Conservation (phyloP, 768 basidiomycete species). For the Lactarius evosmus region DNA sequence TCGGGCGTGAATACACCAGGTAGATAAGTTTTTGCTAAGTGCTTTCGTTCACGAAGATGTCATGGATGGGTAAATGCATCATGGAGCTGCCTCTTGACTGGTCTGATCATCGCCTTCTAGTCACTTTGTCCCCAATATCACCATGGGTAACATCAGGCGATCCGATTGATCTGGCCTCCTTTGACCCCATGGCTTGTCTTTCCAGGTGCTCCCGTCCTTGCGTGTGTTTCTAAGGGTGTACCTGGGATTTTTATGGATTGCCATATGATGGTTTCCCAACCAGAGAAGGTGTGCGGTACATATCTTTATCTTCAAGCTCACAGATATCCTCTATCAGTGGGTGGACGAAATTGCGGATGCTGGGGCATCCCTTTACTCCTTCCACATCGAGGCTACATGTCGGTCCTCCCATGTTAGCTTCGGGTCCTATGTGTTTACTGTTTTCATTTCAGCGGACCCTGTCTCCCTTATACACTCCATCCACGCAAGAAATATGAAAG, state of each 20-base stretch:
- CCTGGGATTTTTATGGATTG: constrained; percentile 99
- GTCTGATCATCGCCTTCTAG: constrained; percentile 40
- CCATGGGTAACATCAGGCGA: constrained; percentile 63
- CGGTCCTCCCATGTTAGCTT: constrained; percentile 33
- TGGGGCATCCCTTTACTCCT: constrained; percentile 92
- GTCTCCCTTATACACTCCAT: constrained; percentile 76
- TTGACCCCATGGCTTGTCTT: constrained; percentile 12
- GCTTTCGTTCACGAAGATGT: constrained; percentile 57
- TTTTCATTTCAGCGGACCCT: constrained; percentile 53
- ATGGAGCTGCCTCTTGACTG: neutral
- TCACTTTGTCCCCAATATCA: constrained; percentile 98
- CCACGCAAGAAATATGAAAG: constrained; percentile 82
- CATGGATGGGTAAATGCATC: constrained; percentile 82
- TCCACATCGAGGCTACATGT: constrained; percentile 95
- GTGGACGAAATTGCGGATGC: constrained; percentile 94
- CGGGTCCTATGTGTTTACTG: constrained; percentile 3
- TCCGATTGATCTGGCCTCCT: constrained; percentile 13
- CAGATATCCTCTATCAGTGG: constrained; percentile 60
- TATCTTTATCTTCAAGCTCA: neutral
- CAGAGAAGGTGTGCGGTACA: constrained; percentile 62
- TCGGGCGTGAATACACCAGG: constrained; percentile 1
- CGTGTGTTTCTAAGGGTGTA: constrained; percentile 79
- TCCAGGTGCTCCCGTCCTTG: constrained; percentile 81
- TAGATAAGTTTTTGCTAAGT: constrained; percentile 5
- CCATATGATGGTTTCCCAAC: constrained; percentile 99